Evolutionary conservation across 2,329 filamentous ascomycete genomes (phyloP).

Genomic region (Saccharata proteae): DNA sequence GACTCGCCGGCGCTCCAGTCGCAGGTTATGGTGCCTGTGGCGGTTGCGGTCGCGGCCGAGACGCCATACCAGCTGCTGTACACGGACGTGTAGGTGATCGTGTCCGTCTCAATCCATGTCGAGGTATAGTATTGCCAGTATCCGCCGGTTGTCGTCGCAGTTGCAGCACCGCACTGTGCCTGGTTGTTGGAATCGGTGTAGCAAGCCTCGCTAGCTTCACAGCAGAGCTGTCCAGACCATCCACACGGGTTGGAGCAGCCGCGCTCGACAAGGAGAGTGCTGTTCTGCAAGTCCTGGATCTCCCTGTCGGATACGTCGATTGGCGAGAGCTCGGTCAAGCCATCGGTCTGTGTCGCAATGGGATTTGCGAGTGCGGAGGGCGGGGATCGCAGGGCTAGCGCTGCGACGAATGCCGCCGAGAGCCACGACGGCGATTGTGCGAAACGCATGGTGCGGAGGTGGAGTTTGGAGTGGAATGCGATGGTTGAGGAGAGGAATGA

Average conservation of each 20-base stretch:
- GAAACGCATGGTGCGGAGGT: no score
- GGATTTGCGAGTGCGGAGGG: constrained; percentile 5
- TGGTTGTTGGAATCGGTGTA: constrained; percentile 21
- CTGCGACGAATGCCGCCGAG: constrained; percentile 6
- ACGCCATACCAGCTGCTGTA: constrained; percentile 34
- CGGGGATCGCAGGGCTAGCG: constrained; percentile 8
- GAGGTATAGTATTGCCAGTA: constrained; percentile 46
- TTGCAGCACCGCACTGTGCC: constrained; percentile 20
- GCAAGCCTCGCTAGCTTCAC: constrained; percentile 18
- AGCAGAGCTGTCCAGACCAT: constrained; percentile 24
- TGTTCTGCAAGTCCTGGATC: constrained; percentile 19
- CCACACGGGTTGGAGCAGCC: constrained; percentile 17
- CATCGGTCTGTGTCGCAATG: constrained; percentile 3
- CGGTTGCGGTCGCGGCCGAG: constrained; percentile 14
- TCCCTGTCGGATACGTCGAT: no score
- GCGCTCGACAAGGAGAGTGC: constrained; percentile 17
- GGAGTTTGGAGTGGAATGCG: no score
- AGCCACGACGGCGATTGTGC: no score
- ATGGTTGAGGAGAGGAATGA: no score
- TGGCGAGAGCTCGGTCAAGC: constrained; percentile 13
- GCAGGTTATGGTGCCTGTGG: constrained; percentile 12
- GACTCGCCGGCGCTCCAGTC: constrained; percentile 41
- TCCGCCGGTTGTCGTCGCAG: constrained; percentile 21
- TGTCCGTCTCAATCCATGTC: constrained; percentile 44
- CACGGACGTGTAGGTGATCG: constrained; percentile 41